Evolutionary conservation across 2,329 filamentous ascomycete species (phyloP).

Genomic region (Hymenoscyphus scutula): DNA sequence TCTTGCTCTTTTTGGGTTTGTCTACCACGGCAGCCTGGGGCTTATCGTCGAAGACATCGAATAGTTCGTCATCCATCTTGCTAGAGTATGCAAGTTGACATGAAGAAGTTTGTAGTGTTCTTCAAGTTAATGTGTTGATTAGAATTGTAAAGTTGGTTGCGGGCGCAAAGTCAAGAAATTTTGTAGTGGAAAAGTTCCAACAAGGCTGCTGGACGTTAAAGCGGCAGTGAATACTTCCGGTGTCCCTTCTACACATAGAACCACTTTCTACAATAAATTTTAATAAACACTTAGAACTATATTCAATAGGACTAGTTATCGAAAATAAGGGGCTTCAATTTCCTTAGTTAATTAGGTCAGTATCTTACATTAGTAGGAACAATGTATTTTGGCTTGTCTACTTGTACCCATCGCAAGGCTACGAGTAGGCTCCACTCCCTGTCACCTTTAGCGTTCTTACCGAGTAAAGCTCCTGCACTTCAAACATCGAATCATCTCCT

Average conservation of each 20-base stretch:
- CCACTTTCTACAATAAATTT: too few species aligned
- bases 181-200: not conserved
- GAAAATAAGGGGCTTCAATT: too few species aligned
- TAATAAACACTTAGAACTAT: too few species aligned
- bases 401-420: too few species aligned
- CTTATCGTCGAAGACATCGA: slow-evolving; percentile 76
- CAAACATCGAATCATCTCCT: slow-evolving; percentile 25
- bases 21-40: slow-evolving; percentile 44
- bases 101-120: not conserved
- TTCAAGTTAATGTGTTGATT: slow-evolving; percentile 2
- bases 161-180: slow-evolving; percentile 7
- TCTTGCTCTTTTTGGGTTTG: slow-evolving; percentile 35
- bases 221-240: too few species aligned
- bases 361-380: too few species aligned
- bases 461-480: slow-evolving; percentile 14
- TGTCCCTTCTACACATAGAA: too few species aligned
- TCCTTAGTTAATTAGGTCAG: too few species aligned
- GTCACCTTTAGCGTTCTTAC: slow-evolving; percentile 10
- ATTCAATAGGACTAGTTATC: too few species aligned
- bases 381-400: too few species aligned
- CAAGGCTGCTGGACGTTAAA: not conserved
- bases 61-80: slow-evolving; percentile 75
- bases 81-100: slow-evolving; percentile 5
- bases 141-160: not conserved
- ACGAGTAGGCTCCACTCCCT: not conserved